Evolutionary conservation across 192 early-diverging fungal species (phyloP), one percentile per base, ranked within the genome.

Genomic region (Coemansia sp.): DNA sequence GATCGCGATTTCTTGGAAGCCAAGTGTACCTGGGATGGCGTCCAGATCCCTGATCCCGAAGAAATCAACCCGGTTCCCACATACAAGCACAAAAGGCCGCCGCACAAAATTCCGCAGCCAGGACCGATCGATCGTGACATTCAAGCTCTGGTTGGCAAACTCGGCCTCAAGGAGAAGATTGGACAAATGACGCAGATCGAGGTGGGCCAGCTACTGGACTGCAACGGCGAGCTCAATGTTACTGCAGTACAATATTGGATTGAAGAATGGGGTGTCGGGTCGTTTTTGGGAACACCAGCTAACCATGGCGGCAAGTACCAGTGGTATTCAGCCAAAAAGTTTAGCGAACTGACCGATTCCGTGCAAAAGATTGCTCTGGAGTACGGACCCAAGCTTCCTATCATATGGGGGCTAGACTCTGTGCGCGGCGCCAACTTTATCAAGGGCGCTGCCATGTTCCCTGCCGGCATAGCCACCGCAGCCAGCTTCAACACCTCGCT

Each of bases 181-280:
- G 90, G 90, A 15, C 90, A 91, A 57, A 89, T 91, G 90, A 86
- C 86, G 17, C 86, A 88, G 70, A 76, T 91, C 22, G 76, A 88
- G 32, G 82, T 87, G 12, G 88, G 87, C 14, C 67, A 80, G 84
- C 35, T 91, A 83, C 48, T 71, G 75, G 66, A 75, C 38, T 51
- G 38, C 9, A 68, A 82, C 22, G 87, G 87, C 61, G 45, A 62
- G 18, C 12, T 62, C n/a, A 62, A 62, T 8, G 39, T 45, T 6
- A 62, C 61, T 5, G 61, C 81, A 4, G 88, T 86, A 3, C 62
- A 86, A 61, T 81, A 87, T 61, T 90, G 83, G 80, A 72, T 86
- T 12, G 73, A 76, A 14, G 78, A 84, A n/a, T 89, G 83, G 84
- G 78, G 80, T 35, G 85, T 91, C 37, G 88, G 88, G 5, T 88